These are phyloP conservation scores for Hirsutella rhossiliensis DNA, from an alignment of 2,329 filamentous ascomycete species.

Conservation along the genomic window DNA sequence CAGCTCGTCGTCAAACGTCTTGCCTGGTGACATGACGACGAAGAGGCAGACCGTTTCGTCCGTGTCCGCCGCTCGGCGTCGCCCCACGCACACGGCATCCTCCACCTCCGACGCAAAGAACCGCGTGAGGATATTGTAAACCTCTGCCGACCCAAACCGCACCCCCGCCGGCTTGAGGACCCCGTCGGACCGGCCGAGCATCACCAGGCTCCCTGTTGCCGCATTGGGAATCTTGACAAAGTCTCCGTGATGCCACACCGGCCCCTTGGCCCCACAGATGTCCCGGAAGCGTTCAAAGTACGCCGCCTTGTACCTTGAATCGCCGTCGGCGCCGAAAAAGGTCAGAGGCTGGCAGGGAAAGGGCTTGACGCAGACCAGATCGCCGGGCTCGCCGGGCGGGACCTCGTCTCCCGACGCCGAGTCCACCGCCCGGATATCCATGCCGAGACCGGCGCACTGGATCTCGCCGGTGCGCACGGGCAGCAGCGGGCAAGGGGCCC, in stretches of 20 bases:
- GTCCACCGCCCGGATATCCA: conserved; percentile 57
- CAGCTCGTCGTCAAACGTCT: conserved; percentile 46
- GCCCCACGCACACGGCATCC: conserved; percentile 79
- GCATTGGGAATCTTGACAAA: conserved; percentile 62
- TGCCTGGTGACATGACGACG: conserved; percentile 57
- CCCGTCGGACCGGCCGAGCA: conserved; percentile 87
- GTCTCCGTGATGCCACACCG: conserved; percentile 88
- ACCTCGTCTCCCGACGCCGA: conserved; percentile 42
- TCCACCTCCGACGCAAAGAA: conserved; percentile 70
- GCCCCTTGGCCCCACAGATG: conserved; percentile 22
- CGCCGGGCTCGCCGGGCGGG: conserved; percentile 58
- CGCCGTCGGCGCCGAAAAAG: conserved; percentile 61
- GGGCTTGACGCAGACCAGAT: conserved; percentile 73
- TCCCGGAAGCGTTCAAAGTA: conserved; percentile 77
- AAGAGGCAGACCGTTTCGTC: conserved; percentile 89
- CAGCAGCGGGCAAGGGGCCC: conserved; percentile 65
- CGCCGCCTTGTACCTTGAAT: conserved; percentile 64
- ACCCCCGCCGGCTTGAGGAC: conserved; percentile 89
- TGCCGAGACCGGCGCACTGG: conserved; percentile 65
- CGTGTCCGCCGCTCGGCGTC: conserved; percentile 54
- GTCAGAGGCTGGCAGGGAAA: conserved; percentile 87
- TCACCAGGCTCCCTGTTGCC: conserved; percentile 64
- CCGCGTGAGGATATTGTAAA: conserved; percentile 85
- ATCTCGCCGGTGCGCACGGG: conserved; percentile 65
- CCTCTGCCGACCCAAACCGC: conserved; percentile 85